These are phyloP conservation scores for Lentinula raphanica DNA, from an alignment of 768 basidiomycete genomes.

Conservation along the genomic window DNA sequence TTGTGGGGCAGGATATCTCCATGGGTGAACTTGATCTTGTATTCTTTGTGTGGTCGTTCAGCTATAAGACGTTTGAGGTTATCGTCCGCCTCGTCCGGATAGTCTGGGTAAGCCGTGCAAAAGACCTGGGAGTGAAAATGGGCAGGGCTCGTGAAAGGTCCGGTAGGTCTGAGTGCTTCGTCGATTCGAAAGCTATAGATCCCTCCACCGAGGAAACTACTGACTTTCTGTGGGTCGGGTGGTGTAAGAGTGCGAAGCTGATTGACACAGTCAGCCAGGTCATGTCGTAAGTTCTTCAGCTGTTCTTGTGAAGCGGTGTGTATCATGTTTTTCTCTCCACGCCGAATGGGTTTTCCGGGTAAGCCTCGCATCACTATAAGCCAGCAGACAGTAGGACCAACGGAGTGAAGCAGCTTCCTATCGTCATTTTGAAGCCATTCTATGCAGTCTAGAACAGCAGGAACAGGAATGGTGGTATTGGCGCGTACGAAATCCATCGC, in stretches of 20 bases:
- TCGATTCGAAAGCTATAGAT: constrained; percentile 7
- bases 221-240: constrained; percentile 9
- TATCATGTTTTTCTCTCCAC: neutral
- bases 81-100: neutral
- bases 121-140: constrained; percentile 9
- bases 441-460: constrained; percentile 2
- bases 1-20: constrained; percentile 33
- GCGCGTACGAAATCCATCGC: neutral
- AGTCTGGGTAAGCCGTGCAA: neutral
- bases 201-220: constrained; percentile 8
- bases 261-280: constrained; percentile 4
- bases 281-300: neutral
- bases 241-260: constrained; percentile 9
- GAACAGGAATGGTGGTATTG: constrained; percentile 2
- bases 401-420: neutral
- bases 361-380: neutral
- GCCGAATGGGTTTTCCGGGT: neutral
- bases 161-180: neutral
- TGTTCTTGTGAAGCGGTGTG: neutral
- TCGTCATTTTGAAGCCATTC: too few relatives aligned
- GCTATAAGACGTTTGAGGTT: neutral
- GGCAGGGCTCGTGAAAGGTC: constrained; percentile 8
- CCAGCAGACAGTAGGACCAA: neutral
- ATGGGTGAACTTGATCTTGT: constrained; percentile 24
- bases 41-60: constrained; percentile 8